Evolutionary conservation across 495 filamentous ascomycete species (phyloP).

Genomic region (Daldinia childiae): DNA sequence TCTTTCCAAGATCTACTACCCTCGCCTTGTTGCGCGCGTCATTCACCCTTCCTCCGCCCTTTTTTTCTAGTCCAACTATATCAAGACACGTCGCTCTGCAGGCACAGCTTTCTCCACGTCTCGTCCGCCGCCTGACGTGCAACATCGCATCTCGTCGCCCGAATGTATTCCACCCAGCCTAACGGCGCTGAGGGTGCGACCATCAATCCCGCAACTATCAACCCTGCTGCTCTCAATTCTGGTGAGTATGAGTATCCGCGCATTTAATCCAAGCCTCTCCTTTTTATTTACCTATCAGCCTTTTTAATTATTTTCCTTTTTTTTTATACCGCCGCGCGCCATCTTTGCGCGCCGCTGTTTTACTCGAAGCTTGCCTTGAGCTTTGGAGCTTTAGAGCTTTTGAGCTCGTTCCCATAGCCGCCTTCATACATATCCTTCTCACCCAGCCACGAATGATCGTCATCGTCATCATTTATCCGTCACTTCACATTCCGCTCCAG

Average conservation of each 20-base stretch:
- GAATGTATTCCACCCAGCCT: slow-evolving; percentile 65
- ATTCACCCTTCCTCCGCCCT: slow-evolving; percentile 52
- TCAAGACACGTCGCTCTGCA: slow-evolving; percentile 67
- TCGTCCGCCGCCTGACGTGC: slow-evolving; percentile 48
- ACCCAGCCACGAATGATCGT: slow-evolving; percentile 39
- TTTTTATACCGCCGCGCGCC: slow-evolving; percentile 17
- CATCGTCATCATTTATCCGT: slow-evolving; percentile 43
- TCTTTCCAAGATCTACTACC: slow-evolving; percentile 49
- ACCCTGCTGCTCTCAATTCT: slow-evolving; percentile 63
- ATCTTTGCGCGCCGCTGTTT: slow-evolving; percentile 4
- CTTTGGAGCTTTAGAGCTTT: background rate
- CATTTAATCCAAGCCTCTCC: slow-evolving; percentile 32
- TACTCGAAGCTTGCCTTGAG: slow-evolving; percentile 3
- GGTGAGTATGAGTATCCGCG: slow-evolving; percentile 57
- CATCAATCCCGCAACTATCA: slow-evolving; percentile 65
- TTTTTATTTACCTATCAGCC: slow-evolving; percentile 11
- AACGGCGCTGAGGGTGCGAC: slow-evolving; percentile 66
- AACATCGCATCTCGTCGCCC: slow-evolving; percentile 51
- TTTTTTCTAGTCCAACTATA: slow-evolving; percentile 60
- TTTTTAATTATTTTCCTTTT: slow-evolving; percentile 10
- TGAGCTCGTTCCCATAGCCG: background rate
- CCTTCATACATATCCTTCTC: slow-evolving; percentile 2
- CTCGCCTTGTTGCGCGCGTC: slow-evolving; percentile 53
- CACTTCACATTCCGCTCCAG: slow-evolving; percentile 30
- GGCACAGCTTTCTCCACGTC: slow-evolving; percentile 51